These are phyloP conservation scores for Coleophoma cylindrospora DNA, from an alignment of 2,329 filamentous ascomycete species.

Conservation along the genomic window DNA sequence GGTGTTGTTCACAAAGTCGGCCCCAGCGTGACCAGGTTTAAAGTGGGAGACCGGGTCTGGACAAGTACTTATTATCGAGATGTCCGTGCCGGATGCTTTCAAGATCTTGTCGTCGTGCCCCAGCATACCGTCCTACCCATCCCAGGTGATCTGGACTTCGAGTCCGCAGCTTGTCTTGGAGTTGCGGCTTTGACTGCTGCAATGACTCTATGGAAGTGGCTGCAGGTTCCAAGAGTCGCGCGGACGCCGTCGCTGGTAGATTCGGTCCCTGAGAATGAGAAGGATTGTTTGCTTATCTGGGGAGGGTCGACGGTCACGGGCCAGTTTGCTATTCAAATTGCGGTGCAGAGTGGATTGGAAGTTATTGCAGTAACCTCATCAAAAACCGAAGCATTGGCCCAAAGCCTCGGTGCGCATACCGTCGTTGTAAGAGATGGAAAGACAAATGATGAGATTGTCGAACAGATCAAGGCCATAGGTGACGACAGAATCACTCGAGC, in stretches of 20 bases:
- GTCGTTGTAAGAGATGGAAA: constrained; percentile 30
- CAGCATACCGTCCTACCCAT: constrained; percentile 31
- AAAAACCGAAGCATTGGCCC: constrained; percentile 24
- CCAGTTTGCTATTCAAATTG: constrained; percentile 35
- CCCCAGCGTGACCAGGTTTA: constrained; percentile 1
- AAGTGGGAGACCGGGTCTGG: constrained; percentile 6
- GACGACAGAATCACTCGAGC: constrained; percentile 25
- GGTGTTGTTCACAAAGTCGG: constrained; percentile 1
- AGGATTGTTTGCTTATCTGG: constrained; percentile 27
- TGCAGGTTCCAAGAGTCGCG: constrained; percentile 21
- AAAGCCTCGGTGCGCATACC: constrained; percentile 26
- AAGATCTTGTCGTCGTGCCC: constrained; percentile 32
- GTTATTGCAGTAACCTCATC: constrained; percentile 31
- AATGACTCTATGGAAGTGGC: constrained; percentile 34
- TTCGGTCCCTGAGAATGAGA: background rate
- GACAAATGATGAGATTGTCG: constrained; percentile 26
- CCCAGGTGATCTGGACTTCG: constrained; percentile 26
- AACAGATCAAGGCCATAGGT: constrained; percentile 24
- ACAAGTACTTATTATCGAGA: constrained; percentile 35
- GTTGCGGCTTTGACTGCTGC: constrained; percentile 33
- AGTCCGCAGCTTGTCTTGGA: constrained; percentile 30
- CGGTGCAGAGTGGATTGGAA: constrained; percentile 26
- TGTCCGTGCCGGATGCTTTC: constrained; percentile 32
- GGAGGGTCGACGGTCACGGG: constrained; percentile 36
- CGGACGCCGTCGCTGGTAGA: background rate